Evolutionary conservation across 345 rosid genomes (phyloP).

Genomic region (Turritis glabra): DNA sequence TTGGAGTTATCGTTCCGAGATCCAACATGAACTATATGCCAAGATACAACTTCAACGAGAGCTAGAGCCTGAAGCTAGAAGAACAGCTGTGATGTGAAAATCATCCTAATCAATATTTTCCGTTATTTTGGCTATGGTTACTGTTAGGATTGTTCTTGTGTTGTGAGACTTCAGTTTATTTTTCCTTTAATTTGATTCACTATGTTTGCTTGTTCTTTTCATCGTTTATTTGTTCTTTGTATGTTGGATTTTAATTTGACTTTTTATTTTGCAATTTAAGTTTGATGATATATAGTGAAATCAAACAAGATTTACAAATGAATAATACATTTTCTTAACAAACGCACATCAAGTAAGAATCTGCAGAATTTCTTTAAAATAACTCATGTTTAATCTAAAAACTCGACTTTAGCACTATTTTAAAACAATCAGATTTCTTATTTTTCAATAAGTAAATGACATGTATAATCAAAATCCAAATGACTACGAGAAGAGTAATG

Average conservation of each 20-base stretch:
- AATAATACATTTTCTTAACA: not conserved
- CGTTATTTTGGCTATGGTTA: not conserved
- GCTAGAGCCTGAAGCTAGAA: slow-evolving; percentile 14
- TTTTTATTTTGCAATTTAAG: not conserved
- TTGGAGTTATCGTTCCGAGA: not conserved
- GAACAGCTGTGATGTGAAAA: not conserved
- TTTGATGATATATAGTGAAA: not conserved
- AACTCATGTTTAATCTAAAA: not conserved
- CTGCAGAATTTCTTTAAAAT: not conserved
- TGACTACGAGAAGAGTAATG: slow-evolving; percentile 32
- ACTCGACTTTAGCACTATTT: not conserved
- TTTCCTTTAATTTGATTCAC: not conserved
- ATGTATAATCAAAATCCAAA: slow-evolving; percentile 7
- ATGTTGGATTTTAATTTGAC: not conserved
- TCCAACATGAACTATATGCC: not conserved
- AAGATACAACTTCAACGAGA: slow-evolving; percentile 13
- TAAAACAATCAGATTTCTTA: not conserved
- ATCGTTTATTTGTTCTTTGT: not conserved
- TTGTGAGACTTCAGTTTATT: not conserved
- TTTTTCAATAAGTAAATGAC: not conserved
- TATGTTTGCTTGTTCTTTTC: not conserved
- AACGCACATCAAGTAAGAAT: too few species aligned
- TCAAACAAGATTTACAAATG: not conserved
- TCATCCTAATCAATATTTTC: not conserved
- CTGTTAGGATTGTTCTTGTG: not conserved